These are phyloP conservation scores for Phylloporus scabripes DNA, from an alignment of 768 basidiomycete species.

Conservation along the genomic window DNA sequence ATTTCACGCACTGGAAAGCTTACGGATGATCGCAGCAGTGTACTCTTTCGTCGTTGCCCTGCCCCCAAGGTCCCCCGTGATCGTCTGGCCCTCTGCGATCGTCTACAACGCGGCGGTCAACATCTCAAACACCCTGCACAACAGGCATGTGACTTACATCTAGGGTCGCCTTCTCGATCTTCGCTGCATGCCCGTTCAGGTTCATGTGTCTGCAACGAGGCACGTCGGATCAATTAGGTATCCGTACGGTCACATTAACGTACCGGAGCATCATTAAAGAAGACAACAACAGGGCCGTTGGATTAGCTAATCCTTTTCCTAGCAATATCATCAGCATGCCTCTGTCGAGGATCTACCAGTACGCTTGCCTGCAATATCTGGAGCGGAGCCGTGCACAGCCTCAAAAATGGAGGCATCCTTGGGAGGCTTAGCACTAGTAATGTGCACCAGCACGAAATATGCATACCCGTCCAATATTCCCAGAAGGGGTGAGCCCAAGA, in stretches of 20 bases:
- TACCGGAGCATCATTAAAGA: constrained; percentile 98
- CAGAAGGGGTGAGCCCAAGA: constrained; percentile 93
- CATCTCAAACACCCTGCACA: not conserved
- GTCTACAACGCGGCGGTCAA: constrained; percentile 48
- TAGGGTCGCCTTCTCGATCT: constrained; percentile 90
- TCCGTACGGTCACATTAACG: constrained; percentile 22
- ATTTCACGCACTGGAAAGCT: constrained; percentile 39
- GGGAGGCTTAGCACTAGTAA: constrained; percentile 12
- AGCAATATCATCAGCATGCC: constrained; percentile 5
- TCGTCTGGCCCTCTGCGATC: constrained; percentile 91
- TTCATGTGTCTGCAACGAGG: constrained; percentile 77
- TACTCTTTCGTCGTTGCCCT: constrained; percentile 87
- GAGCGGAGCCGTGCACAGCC: constrained; percentile 98
- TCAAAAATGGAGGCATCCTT: constrained; percentile 99
- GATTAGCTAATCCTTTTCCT: constrained; percentile 94
- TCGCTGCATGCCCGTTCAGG: constrained; percentile 72
- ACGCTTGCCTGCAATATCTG: constrained; percentile 87
- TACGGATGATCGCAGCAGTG: constrained; percentile 80
- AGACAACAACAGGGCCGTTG: constrained; percentile 94
- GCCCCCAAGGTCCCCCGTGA: constrained; percentile 95
- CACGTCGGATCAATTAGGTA: constrained; percentile 21
- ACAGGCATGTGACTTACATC: constrained; percentile 48
- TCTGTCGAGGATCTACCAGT: not conserved
- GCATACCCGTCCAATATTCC: constrained; percentile 90
- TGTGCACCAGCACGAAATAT: constrained; percentile 1